Evolutionary conservation across 148 eudicot genomes (phyloP).

Genomic region (Diospyros lotus): DNA sequence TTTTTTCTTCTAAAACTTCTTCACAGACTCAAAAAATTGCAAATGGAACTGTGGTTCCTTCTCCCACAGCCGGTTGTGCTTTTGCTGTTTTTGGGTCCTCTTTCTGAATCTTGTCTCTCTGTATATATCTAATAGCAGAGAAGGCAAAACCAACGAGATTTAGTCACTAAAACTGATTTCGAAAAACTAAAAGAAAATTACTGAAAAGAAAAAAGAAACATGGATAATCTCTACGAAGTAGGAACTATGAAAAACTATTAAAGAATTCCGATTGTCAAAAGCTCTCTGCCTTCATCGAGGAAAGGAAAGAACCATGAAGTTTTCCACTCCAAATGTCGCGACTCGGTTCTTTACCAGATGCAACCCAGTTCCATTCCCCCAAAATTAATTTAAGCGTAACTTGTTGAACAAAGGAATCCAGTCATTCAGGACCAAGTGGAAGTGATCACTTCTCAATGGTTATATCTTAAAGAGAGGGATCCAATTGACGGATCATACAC

Average conservation of each 20-base stretch:
- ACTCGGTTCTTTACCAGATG: no score
- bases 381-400: no score
- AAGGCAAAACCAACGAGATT: constrained; percentile 3
- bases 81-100: neutral
- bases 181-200: neutral
- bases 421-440: no score
- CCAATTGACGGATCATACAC: no score
- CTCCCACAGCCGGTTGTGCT: neutral
- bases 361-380: no score
- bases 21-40: neutral
- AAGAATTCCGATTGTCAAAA: neutral
- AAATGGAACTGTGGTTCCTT: neutral
- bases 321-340: neutral
- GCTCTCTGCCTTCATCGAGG: neutral
- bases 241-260: neutral
- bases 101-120: neutral
- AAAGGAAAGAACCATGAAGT: constrained; percentile 9
- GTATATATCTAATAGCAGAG: neutral
- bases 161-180: neutral
- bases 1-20: neutral
- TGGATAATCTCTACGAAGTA: neutral
- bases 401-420: no score
- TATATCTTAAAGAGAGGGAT: no score
- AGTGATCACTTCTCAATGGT: no score
- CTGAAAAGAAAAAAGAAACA: neutral